A percentile compares a stretch with the other conserved stretches of the same genome.
phyloP scores from a whole-genome alignment of 257 asterid genomes.

The Rubia yunnanensis region DNA sequence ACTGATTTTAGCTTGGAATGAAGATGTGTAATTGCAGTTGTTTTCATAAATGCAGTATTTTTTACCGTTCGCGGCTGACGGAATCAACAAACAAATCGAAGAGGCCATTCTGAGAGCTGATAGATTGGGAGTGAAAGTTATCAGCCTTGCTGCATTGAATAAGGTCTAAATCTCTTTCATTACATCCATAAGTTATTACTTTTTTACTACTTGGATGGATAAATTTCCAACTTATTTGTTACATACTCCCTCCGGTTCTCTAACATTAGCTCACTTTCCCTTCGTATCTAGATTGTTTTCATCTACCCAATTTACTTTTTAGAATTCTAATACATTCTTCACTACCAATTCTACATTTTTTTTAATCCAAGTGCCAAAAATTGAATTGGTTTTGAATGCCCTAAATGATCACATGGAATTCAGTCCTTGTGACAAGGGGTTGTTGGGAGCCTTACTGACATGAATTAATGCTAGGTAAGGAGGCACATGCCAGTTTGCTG shows the following conservation, averaged over 20 bases:
- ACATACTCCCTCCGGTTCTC: too few relatives aligned
- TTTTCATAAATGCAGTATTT: constrained; percentile 48
- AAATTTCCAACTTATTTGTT: too few relatives aligned
- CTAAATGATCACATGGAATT: neutral
- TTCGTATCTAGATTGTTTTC: too few relatives aligned
- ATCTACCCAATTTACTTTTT: too few relatives aligned
- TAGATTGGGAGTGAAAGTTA: constrained; percentile 79
- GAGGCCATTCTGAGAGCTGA: constrained; percentile 85
- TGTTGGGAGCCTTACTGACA: constrained; percentile 7
- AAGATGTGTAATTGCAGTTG: neutral
- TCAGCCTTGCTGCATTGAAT: constrained; percentile 93
- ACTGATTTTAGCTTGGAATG: neutral
- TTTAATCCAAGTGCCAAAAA: too few relatives aligned
- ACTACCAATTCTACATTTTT: too few relatives aligned
- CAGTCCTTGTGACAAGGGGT: neutral
- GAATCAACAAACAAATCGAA: constrained; percentile 73
- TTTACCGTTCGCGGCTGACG: constrained; percentile 74
- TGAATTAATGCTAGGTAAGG: constrained; percentile 7
- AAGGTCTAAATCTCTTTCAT: constrained; percentile 41
- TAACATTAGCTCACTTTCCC: too few relatives aligned
- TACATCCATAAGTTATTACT: neutral
- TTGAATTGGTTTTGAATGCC: neutral
- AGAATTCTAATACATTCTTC: too few relatives aligned
- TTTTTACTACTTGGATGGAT: neutral
- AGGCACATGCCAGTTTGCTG: constrained; percentile 12